Base-by-base conservation (phyloP, 805 yeast species). In the Metschnikowia koreensis region DNA sequence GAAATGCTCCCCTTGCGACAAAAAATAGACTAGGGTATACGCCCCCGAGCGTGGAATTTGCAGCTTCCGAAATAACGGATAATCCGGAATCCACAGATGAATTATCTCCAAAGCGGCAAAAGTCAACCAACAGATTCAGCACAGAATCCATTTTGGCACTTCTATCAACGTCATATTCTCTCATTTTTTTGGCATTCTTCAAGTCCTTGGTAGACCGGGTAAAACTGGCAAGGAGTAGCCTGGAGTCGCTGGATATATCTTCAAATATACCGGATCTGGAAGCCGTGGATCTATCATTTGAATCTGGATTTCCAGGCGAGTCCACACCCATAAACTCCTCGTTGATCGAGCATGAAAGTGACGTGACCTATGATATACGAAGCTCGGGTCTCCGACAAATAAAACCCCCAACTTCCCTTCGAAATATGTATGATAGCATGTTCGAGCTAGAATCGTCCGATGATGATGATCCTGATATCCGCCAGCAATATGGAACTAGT, bases 401-500 rank as follows among this genome's bases (percentile, higher is more conserved):
- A 2, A 12, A 31, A 31, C 2, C 10, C 13, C 34, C 34, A 12
- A 6, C 16, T 17, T 12, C 33, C 3, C 41, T 16, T 33, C 16
- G 31, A 7, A 46, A 56, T 40, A 16, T 54, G 6, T 59, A 55
- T 44, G 51, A 47, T 11, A 47, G 53, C 12, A 34, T 59, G 22
- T 53, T 53, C 31, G 56, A 57, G 37, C 48, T 57, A 11, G 60
- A 57, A 11, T 43, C 55, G 12, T 41, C 54, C n/a, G 59, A 55
- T 11, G 60, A 59, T 13, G 56, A 56, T 38, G 54, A 50, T 8
- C 33, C 50, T 7, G 54, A 49, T 22, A 37, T 41, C n/a, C 38
- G 45, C 6, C 44, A 17, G 8, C 62, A 59, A 45, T 59, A 59
- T 29, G 62, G 62, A 6, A 59, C 60, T 5, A 37, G 55, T 10